Evolutionary conservation across 805 yeast species (phyloP).

Genomic region (Sporopachydermia lactativora): DNA sequence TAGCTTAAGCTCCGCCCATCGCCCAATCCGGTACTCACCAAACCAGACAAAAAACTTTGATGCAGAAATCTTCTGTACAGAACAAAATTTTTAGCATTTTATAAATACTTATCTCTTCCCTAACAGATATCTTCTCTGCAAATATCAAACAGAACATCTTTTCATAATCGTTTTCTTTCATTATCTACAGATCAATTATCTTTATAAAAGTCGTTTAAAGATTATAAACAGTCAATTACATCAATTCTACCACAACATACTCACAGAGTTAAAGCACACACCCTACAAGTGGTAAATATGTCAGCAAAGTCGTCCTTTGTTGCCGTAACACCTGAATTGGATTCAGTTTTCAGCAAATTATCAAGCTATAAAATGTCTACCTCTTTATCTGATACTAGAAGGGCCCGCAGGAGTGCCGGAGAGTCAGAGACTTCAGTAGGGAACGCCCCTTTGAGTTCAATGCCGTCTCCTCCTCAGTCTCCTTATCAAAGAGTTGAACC

Average conservation of each 20-base stretch:
- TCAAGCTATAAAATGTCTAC: background rate
- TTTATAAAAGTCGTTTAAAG: background rate
- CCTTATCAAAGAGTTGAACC: background rate
- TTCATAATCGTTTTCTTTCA: background rate
- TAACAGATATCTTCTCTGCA: too few relatives aligned
- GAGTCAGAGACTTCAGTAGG: background rate
- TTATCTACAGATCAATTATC: background rate
- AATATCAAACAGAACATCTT: too few relatives aligned
- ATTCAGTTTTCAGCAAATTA: background rate
- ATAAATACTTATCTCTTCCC: background rate
- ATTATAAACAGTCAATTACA: background rate
- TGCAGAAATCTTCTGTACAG: background rate
- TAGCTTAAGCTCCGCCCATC: background rate
- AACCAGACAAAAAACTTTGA: background rate
- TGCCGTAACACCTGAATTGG: background rate
- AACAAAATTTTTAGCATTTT: background rate
- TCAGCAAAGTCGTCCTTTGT: background rate
- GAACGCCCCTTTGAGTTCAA: background rate
- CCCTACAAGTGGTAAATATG: background rate
- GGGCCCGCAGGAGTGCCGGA: background rate
- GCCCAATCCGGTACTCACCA: background rate
- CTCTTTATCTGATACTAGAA: background rate
- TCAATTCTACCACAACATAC: background rate
- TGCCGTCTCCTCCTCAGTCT: background rate
- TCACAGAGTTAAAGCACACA: background rate